Base-by-base conservation (phyloP, 2,329 filamentous ascomycete genomes). In the Grosmannia serpens region DNA sequence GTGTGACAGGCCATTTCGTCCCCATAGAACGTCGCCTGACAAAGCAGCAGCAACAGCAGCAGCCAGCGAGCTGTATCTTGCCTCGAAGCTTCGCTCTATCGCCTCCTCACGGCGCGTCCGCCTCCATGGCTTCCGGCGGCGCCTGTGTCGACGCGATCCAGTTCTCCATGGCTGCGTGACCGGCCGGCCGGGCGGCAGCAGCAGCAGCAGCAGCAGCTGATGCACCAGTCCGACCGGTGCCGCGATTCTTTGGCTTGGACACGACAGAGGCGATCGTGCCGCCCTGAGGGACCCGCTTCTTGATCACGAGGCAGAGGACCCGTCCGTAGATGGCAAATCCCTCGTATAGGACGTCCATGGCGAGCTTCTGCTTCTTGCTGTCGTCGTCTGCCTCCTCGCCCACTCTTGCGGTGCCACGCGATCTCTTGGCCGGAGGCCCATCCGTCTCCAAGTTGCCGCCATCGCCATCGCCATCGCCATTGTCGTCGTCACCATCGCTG, bases 261-360 rank as follows among this genome's bases (percentile, higher is more conserved):
- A 11, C n/a, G 55, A 60, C 67, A 51, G 63, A 65, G 54, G 64
- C 65, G 55, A 64, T 66, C 59, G 68, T 67, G 55, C 62, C 63
- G 58, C 67, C 62, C 58, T 68, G 62, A 57, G 68, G 70, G 59
- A 66, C 86, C 61, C 87, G 85, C 69, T 87, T 88, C 71, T 84
- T 86, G 67, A 99, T 86, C 10, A 99, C 87, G 60, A 99, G 78
- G 71, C 91, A 97, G 29, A 99, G 77, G 53, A 96, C 90, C 65
- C 90, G 87, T 13, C 94, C 91, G 73, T 96, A 95, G 68, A 99
- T 96, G 66, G 87, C 89, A 73, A 97, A 97, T 10, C 94, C 92
- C 67, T 97, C 91, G 72, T 97, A 99, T 17, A 85, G 86, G 29
- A 92, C 94, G 62, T 87, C 86, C 75, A 96, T 82, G 24, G 81